Conservation (phyloP, 2,329 filamentous ascomycete genomes). For the Trichoderma sp. region DNA sequence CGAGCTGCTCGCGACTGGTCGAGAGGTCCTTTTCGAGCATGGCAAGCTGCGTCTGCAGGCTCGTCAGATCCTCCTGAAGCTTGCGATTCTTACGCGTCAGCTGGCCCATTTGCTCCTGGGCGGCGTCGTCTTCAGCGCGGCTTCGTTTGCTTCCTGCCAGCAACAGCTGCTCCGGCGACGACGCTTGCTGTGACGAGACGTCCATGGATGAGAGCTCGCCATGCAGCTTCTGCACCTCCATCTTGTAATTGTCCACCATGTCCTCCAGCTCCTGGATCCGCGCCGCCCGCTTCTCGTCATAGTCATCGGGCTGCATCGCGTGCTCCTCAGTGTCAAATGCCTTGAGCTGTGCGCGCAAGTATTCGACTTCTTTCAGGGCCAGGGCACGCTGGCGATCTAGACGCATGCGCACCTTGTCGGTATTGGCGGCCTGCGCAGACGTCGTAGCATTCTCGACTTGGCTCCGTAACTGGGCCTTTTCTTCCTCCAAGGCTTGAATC, state of each 20-base stretch:
- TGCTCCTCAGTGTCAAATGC: slow-evolving; percentile 85
- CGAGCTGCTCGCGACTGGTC: slow-evolving; percentile 72
- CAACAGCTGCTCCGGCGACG: neutral
- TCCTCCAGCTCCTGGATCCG: slow-evolving; percentile 80
- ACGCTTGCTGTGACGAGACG: slow-evolving; percentile 27
- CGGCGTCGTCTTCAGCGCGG: slow-evolving; percentile 60
- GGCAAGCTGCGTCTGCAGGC: slow-evolving; percentile 67
- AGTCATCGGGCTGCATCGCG: slow-evolving; percentile 77
- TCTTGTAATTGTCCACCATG: slow-evolving; percentile 84
- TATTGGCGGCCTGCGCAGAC: slow-evolving; percentile 15
- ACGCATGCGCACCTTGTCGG: slow-evolving; percentile 55
- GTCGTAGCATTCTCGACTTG: slow-evolving; percentile 64
- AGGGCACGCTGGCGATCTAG: slow-evolving; percentile 84
- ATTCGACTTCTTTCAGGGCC: slow-evolving; percentile 90
- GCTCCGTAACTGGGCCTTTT: slow-evolving; percentile 62
- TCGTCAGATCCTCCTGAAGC: slow-evolving; percentile 74
- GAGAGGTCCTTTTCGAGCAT: slow-evolving; percentile 75
- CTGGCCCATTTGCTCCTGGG: slow-evolving; percentile 74
- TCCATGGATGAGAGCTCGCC: slow-evolving; percentile 71
- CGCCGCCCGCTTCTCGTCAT: slow-evolving; percentile 72
- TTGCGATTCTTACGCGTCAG: slow-evolving; percentile 85
- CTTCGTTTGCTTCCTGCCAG: slow-evolving; percentile 63
- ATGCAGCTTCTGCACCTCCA: slow-evolving; percentile 74
- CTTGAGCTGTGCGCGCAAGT: slow-evolving; percentile 88
- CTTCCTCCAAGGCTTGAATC: slow-evolving; percentile 70